Evolutionary conservation across 2,329 filamentous ascomycete species (phyloP), one percentile per base, ranked within the genome.

Genomic region (Diplodia corticola): DNA sequence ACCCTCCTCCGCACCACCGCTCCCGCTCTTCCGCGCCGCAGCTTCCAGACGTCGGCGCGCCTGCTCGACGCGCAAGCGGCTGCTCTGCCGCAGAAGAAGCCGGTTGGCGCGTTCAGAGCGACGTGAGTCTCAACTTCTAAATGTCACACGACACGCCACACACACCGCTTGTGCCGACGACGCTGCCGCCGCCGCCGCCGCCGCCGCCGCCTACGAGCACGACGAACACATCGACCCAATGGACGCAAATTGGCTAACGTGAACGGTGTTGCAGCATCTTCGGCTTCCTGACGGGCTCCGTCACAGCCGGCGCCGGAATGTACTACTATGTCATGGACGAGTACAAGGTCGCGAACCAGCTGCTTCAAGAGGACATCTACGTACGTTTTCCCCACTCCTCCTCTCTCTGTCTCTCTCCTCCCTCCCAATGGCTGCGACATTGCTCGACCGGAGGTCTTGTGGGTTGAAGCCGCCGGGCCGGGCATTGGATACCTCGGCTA

Each of bases 281-380:
- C 73, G 94, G 94, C 63, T 98, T 98, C 83, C 88, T 98, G 60
- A 84, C 95, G 69, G 94, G 94, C 70, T 89, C 91, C 69, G 89
- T 91, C 54, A 83, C 92, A 63, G 89, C 93, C 51, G 93, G 92
- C 73, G 86, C 86, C 63, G 89, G 88, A 67, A 90, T 96, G 73
- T 98, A 97, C 82, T 93, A 92, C 78, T 98, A 98, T 79, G 87
- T 97, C 71, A 82, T 98, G 73, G 88, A 94, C 77, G 93, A 98
- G 80, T 98, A 97, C 84, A 92, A 93, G 81, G 85, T 93, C 50
- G 91, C 92, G 72, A 98, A 97, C 82, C 91, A 96, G 81, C 86
- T 97, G 75, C 83, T 98, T 80, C 94, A 90, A 68, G 93, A 97
- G 81, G 94, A 98, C 80, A 97, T 98, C 78, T 94, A 94, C 80